Percentiles rank a stretch among this genome's conserved stretches.
These are phyloP conservation scores for Psophocarpus tetragonolobus DNA, from an alignment of 306 rosid species.

Conservation along the genomic window DNA sequence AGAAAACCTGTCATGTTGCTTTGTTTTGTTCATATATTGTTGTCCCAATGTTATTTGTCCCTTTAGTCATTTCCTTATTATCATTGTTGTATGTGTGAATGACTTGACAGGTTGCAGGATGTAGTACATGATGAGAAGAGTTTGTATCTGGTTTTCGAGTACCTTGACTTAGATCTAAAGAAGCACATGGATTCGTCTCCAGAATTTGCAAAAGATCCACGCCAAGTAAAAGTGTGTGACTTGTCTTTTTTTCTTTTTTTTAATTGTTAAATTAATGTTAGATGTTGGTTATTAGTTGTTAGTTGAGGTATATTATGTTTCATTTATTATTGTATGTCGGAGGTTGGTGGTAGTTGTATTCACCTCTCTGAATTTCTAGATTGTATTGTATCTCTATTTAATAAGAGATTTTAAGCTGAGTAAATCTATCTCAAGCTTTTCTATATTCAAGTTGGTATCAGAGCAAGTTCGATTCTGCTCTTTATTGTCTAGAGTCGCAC, in stretches of 20 bases:
- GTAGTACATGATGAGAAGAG: slow-evolving; percentile 96
- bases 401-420: too few relatives aligned
- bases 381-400: too few relatives aligned
- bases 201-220: slow-evolving; percentile 80
- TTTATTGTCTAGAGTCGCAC: too few relatives aligned
- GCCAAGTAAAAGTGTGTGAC: slow-evolving; percentile 73
- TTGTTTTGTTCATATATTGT: not conserved
- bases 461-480: too few relatives aligned
- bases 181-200: slow-evolving; percentile 97
- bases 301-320: too few relatives aligned
- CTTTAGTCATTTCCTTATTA: slow-evolving; percentile 19
- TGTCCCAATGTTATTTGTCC: slow-evolving; percentile 23
- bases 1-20: slow-evolving; percentile 13
- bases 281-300: too few relatives aligned
- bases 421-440: too few relatives aligned
- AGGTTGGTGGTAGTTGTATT: too few relatives aligned
- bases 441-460: too few relatives aligned
- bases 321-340: too few relatives aligned
- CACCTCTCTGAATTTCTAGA: too few relatives aligned
- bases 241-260: slow-evolving; percentile 17
- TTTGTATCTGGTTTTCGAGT: slow-evolving; percentile 93
- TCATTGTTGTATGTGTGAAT: slow-evolving; percentile 27
- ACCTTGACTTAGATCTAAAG: slow-evolving; percentile 96
- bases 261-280: too few relatives aligned
- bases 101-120: slow-evolving; percentile 77